Conservation (phyloP, 164 flowering plant genomes). For the Chimonanthus salicifolius region DNA sequence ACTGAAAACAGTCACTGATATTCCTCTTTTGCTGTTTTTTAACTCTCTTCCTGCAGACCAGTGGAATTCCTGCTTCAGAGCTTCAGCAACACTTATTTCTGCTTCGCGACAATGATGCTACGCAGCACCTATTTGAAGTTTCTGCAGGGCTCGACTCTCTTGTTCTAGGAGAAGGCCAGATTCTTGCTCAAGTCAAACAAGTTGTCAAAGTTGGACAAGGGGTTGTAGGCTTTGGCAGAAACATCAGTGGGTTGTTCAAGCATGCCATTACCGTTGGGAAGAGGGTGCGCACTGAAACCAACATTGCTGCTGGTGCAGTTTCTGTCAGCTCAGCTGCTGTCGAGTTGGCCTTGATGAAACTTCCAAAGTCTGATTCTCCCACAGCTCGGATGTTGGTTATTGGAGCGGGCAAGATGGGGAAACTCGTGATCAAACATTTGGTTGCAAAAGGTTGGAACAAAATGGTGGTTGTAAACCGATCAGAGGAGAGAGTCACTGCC, state of each 20-base stretch:
- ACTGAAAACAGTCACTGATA: no score
- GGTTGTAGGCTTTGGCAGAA: slow-evolving; percentile 80
- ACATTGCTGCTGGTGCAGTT: slow-evolving; percentile 90
- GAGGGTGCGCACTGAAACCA: slow-evolving; percentile 84
- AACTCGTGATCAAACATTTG: slow-evolving; percentile 95
- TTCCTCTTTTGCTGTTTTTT: not conserved
- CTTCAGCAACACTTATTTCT: slow-evolving; percentile 79
- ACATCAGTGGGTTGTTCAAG: slow-evolving; percentile 85
- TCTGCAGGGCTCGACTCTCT: slow-evolving; percentile 97
- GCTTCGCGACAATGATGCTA: slow-evolving; percentile 77
- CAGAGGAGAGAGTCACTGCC: slow-evolving; percentile 75
- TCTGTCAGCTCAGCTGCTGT: slow-evolving; percentile 99
- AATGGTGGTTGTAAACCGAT: slow-evolving; percentile 82
- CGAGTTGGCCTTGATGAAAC: slow-evolving; percentile 87
- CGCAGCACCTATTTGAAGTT: slow-evolving; percentile 88
- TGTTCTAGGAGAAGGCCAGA: slow-evolving; percentile 94
- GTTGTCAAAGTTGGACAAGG: slow-evolving; percentile 88
- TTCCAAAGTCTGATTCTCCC: slow-evolving; percentile 57
- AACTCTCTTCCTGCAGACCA: slow-evolving; percentile 51
- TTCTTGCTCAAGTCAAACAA: slow-evolving; percentile 94
- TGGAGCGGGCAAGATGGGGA: slow-evolving; percentile 29
- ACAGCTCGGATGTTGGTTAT: slow-evolving; percentile 72
- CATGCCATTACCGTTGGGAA: slow-evolving; percentile 91
- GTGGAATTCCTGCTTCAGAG: slow-evolving; percentile 83
- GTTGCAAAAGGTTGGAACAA: slow-evolving; percentile 89